Evolutionary conservation across 2,329 filamentous ascomycete species (phyloP), one percentile per base, ranked within the genome.

Genomic region (Apiospora marii): DNA sequence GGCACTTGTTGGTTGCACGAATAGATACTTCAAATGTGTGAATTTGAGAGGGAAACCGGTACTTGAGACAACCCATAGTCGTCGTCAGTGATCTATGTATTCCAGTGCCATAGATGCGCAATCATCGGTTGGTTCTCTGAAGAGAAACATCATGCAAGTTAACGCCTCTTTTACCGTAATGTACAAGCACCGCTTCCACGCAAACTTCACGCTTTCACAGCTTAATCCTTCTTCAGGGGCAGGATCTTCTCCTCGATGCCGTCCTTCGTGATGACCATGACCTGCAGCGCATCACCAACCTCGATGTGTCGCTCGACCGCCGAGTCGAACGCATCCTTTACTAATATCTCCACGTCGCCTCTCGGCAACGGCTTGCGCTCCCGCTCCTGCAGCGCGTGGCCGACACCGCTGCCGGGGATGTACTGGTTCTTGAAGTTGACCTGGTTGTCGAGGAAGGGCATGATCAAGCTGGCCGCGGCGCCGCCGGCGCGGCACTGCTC

Each of bases 391-490:
- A 98, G 86, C 71, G 92, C 92, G 83, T 98, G 93, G 61, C 96
- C 96, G 74, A 90, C 89, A 72, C 94, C 95, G 78, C 93, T 96
- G 67, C 92, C 94, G 14, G 96, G 95, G 72, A 96, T 88, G 82
- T 98, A 97, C 87, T 98, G 96, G 83, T 99, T 99, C 90, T 98
- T 99, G 88, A 96, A 96, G 87, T 98, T 98, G 87, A 99, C 96
- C 85, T 99, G 97, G 84, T 99, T 99, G 84, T 99, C 96, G 80
- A 99, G 86, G 88, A 99, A 99, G 1, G 96, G 96, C 94, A 98
- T 99, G 85, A 99, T 99, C 83, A 99, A 86, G 80, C 94, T 96
- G 71, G 94, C 93, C 27, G 95, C 95, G 19, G 96, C 95, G 79
- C 96, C 96, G 58, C 94, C 96, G 48, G 96, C 95, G 76, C 96